phyloP scores from a whole-genome alignment of 345 rosid species.

The Eucalyptus victrix region DNA sequence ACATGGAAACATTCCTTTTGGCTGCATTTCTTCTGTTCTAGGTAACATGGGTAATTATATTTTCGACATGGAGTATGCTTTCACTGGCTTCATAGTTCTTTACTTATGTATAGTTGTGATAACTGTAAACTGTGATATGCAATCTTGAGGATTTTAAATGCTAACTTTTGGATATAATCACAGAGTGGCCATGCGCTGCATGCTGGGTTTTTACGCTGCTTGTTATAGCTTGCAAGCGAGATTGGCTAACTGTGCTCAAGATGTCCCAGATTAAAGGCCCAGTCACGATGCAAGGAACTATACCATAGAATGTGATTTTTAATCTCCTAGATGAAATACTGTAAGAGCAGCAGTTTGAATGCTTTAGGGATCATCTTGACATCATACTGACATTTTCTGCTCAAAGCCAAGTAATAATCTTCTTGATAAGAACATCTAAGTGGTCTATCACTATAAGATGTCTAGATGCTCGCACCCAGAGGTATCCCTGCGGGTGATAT shows the following conservation, averaged over 20 bases:
- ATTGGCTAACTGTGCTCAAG: neutral
- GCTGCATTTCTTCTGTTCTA: neutral
- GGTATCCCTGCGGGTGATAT: neutral
- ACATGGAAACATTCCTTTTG: neutral
- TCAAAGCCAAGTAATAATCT: neutral
- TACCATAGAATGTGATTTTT: neutral
- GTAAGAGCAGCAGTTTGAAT: neutral
- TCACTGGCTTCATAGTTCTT: neutral
- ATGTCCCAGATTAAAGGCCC: neutral
- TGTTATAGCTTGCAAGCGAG: neutral
- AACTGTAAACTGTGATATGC: neutral
- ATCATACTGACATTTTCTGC: neutral
- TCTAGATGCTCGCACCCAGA: neutral
- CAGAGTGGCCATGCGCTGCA: slow-evolving; percentile 61
- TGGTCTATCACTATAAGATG: neutral
- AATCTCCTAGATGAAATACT: neutral
- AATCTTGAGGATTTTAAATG: neutral
- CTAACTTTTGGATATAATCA: neutral
- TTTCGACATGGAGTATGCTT: neutral
- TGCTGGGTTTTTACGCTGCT: slow-evolving; percentile 26
- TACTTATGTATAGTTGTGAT: neutral
- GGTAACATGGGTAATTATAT: neutral
- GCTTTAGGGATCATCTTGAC: neutral
- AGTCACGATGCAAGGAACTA: neutral
- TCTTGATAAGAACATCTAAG: neutral